Evolutionary conservation across 257 asterid species (phyloP), one percentile per base, ranked within the genome.

Genomic region (Lycium barbarum): DNA sequence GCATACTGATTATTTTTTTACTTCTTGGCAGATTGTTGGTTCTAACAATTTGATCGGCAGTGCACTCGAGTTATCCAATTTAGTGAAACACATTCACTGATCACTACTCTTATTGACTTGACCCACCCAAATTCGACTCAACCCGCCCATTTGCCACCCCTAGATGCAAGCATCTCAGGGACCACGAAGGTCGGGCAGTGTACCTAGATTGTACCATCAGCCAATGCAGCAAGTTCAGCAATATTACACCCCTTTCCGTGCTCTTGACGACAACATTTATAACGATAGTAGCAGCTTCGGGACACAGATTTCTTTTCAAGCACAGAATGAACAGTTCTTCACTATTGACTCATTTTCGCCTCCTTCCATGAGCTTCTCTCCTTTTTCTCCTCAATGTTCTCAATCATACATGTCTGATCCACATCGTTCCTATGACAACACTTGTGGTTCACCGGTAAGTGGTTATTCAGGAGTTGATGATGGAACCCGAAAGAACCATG

Each of bases 321-420:
- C 92, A 33, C 73, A 59, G 88, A 82, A 86, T 15, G 97, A 92
- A n/a, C 93, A 91, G 45, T 92, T 92, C 88, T 94, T 89, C 93
- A 95, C 98, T 70, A 85, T 97, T 82, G 98, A 97, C 71, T 95
- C 98, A 40, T 88, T 93, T 1, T 98, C 98, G 15, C 91, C 97
- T 84, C 91, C 98, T 55, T 87, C 94, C 57, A 83, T 83, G 59
- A 93, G 95, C 65, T 35, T 88, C 84, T 88, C 98, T 18, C 90
- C 98, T 63, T 90, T 93, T 83, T 97, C 99, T 57, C 93, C 99
- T 26, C 97, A 89, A 79, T 89, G 92, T 74, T 96, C 98, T 62
- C 96, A 89, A 49, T 95, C 98, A 0, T 90, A 90, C 79, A 90
- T 88, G 22, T 95, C 95, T 2, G 95, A 95, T 81, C 84, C 79